Evolutionary conservation across 306 rosid species (phyloP).

Genomic region (Fragaria ananassa): DNA sequence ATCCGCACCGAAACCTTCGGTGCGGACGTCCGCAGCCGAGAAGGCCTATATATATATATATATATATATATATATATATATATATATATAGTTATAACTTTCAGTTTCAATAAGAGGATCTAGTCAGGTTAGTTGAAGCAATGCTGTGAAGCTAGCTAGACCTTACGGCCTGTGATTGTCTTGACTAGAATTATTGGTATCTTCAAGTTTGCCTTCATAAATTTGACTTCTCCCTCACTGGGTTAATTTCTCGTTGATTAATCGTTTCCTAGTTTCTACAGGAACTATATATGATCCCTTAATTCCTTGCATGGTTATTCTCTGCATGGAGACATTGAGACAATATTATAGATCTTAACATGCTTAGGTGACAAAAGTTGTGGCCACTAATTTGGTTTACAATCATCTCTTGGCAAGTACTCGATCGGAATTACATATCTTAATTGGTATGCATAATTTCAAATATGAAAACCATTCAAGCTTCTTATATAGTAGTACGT

Average conservation of each 20-base stretch:
- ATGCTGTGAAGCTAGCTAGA: neutral
- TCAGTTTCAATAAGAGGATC: neutral
- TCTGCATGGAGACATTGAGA: neutral
- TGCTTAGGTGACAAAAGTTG: neutral
- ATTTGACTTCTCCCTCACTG: neutral
- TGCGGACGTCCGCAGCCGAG: too few relatives aligned
- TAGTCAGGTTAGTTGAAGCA: neutral
- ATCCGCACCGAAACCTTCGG: too few relatives aligned
- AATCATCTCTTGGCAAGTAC: neutral
- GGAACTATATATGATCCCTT: neutral
- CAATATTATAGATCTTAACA: neutral
- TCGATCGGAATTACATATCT: neutral
- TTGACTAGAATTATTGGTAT: neutral
- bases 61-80: too few relatives aligned
- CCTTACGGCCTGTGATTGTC: neutral
- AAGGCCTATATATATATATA: too few relatives aligned
- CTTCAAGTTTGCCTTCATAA: neutral
- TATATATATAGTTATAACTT: too few relatives aligned
- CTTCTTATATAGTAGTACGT: neutral
- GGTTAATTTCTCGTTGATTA: neutral
- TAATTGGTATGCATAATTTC: neutral
- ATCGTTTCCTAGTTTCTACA: neutral
- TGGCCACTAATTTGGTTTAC: neutral
- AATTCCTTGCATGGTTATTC: neutral
- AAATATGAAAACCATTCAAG: neutral